phyloP scores from a whole-genome alignment of 2,329 filamentous ascomycete species.

The Magnaporthiopsis poae region DNA sequence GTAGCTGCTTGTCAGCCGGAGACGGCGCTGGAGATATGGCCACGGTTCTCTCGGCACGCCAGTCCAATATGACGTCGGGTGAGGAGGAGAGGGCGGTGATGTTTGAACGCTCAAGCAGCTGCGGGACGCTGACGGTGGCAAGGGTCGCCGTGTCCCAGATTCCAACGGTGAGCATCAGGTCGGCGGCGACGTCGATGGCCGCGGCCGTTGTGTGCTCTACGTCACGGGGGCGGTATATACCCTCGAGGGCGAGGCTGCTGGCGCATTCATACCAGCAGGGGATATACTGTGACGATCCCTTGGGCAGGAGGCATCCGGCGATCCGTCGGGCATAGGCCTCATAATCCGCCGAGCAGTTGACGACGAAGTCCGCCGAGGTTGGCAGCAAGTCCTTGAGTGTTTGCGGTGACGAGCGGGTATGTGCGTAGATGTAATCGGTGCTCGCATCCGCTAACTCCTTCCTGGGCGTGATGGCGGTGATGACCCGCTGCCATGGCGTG shows the following conservation, averaged over 20 bases:
- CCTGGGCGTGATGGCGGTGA: neutral
- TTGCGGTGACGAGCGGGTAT: constrained; percentile 18
- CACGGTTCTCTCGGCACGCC: constrained; percentile 25
- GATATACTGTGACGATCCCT: constrained; percentile 18
- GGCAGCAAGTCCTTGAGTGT: constrained; percentile 22
- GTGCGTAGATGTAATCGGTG: constrained; percentile 13
- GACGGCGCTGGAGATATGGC: constrained; percentile 13
- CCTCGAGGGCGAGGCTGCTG: too few species aligned
- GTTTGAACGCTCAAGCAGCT: constrained; percentile 12
- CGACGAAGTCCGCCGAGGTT: constrained; percentile 15
- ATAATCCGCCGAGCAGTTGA: constrained; percentile 23
- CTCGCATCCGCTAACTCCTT: neutral
- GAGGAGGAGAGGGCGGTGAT: neutral
- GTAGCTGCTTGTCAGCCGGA: constrained; percentile 8
- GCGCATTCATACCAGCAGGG: neutral
- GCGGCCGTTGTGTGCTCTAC: neutral
- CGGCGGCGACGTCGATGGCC: neutral
- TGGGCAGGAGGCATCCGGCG: constrained; percentile 16
- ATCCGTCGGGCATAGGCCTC: constrained; percentile 20
- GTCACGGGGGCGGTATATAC: neutral
- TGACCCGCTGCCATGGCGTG: neutral
- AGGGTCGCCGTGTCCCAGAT: constrained; percentile 13
- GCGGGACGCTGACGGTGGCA: constrained; percentile 15
- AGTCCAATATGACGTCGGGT: constrained; percentile 28
- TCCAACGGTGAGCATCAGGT: constrained; percentile 9